Evolutionary conservation across 768 basidiomycete species (phyloP).

Genomic region (Podaxis pistillaris): DNA sequence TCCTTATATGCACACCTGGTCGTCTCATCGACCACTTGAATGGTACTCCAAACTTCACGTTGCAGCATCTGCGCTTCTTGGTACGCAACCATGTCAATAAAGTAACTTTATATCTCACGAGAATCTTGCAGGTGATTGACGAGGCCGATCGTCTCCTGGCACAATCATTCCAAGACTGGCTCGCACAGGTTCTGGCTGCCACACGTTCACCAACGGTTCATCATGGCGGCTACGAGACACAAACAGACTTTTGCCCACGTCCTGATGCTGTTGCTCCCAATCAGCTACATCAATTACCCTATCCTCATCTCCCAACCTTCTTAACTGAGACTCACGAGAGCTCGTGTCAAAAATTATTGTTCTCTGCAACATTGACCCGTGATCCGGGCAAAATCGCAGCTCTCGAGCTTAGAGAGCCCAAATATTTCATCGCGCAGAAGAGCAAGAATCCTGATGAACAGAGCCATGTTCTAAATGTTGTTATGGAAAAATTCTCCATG

Average conservation of each 20-base stretch:
- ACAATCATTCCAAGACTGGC: slow-evolving; percentile 96
- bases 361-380: slow-evolving; percentile 92
- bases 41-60: slow-evolving; percentile 83
- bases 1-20: slow-evolving; percentile 95
- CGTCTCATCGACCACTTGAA: slow-evolving; percentile 91
- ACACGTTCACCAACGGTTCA: slow-evolving; percentile 37
- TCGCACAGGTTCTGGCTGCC: slow-evolving; percentile 78
- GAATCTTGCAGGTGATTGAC: slow-evolving; percentile 74
- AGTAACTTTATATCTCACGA: neutral
- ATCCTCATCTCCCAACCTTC: slow-evolving; percentile 44
- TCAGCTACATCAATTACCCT: slow-evolving; percentile 43
- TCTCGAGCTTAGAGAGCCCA: slow-evolving; percentile 72
- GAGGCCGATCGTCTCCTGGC: slow-evolving; percentile 96
- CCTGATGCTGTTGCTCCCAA: slow-evolving; percentile 66
- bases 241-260: slow-evolving; percentile 17
- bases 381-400: slow-evolving; percentile 93
- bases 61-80: slow-evolving; percentile 94
- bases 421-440: slow-evolving; percentile 85
- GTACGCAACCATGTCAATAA: slow-evolving; percentile 40
- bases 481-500: slow-evolving; percentile 78
- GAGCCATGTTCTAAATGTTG: slow-evolving; percentile 46
- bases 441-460: slow-evolving; percentile 32
- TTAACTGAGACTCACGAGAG: slow-evolving; percentile 54
- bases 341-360: slow-evolving; percentile 91
- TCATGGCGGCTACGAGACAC: neutral